Base-by-base conservation (phyloP, 2,329 filamentous ascomycete species). In the Ambrosiella xylebori region DNA sequence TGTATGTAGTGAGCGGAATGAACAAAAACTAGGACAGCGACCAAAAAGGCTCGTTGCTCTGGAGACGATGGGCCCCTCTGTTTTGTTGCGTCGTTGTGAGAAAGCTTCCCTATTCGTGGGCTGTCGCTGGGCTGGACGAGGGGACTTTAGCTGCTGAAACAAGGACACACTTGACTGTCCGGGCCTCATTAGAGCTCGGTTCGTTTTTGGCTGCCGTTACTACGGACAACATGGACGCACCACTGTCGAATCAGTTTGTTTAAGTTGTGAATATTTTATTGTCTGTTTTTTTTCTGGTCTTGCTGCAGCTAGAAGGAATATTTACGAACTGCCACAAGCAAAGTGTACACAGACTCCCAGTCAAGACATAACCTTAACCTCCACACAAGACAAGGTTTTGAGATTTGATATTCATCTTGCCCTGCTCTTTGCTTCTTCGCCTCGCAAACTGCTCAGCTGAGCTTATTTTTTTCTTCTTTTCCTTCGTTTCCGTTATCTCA, bases 131-230 rank as follows among this genome's bases (percentile, higher is more conserved):
- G 41, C 57, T 56, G 27, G 41, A 39, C 27, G 27, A 52, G 54
- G 57, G 27, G 35, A 47, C 27, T 54, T 54, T 44, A 59, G 36
- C 54, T 56, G 58, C 54, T 59, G 58, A 59, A 59, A 59, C 58
- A 57, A 59, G 58, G 58, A 54, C 57, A 54, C 52, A 45, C 51
- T 54, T 39, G 50, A 27, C 35, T 49, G 35, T 3, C 54, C 47
- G 17, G 51, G 44, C 50, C 40, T 54, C 37, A 36, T 41, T 39
- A 50, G 57, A 58, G 51, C 57, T 58, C 51, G 57, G 57, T 53
- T 58, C 51, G 44, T 56, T 56, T 52, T 37, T 59, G 53, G 44
- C 45, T 52, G 45, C 15, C 44, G 58, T 59, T 59, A 59, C 58
- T 56, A 56, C 49, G 54, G 58, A 54, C 54, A 49, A 57, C 55